Base-by-base conservation (phyloP, 2,329 filamentous ascomycete species). In the Pseudonectria foliicola region DNA sequence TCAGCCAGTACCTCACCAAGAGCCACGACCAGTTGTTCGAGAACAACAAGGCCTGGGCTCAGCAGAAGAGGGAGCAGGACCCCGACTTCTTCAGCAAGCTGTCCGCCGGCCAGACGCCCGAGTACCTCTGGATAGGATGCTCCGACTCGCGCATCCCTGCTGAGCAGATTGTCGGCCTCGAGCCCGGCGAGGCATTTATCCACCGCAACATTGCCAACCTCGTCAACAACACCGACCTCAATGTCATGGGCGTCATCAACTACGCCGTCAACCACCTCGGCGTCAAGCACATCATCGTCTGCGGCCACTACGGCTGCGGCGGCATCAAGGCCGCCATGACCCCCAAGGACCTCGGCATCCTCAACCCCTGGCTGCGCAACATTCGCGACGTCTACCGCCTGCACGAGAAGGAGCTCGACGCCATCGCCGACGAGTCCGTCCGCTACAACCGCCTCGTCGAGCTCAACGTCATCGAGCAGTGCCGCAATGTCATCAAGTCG, bases 151-250 rank as follows among this genome's bases (percentile, higher is more conserved):
- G 89, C 47, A 85, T 90, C 56, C 89, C 89, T n/a, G 88, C 90
- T 52, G 90, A 89, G 54, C 85, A 85, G 55, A 80, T 95, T 59
- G 79, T 87, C 30, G 82, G 84, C 46, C 75, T 90, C 37, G 71
- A 83, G 55, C 85, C 88, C n/a, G 88, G 88, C 49, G 86, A 95
- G 63, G 82, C 90, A 52, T 95, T 95, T 61, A 82, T 93, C 48
- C 87, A 94, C 71, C 85, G 89, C 63, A 95, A 95, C 57, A 94
- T 95, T 61, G 88, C 87, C 64, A 95, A 95, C 69, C 73, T 93
- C 46, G 73, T 94, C 38, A 78, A 79, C 64, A 77, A 80, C 56
- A 81, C 78, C 44, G 89, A 95, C 57, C 73, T 93, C 54, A 88
- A 80, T 61, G 78, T 80, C 32, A 80, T 85, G 59, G 76, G 76